Evolutionary conservation across 2,329 filamentous ascomycete genomes (phyloP), one percentile per base, ranked within the genome.

Genomic region (Penicillium sp.): DNA sequence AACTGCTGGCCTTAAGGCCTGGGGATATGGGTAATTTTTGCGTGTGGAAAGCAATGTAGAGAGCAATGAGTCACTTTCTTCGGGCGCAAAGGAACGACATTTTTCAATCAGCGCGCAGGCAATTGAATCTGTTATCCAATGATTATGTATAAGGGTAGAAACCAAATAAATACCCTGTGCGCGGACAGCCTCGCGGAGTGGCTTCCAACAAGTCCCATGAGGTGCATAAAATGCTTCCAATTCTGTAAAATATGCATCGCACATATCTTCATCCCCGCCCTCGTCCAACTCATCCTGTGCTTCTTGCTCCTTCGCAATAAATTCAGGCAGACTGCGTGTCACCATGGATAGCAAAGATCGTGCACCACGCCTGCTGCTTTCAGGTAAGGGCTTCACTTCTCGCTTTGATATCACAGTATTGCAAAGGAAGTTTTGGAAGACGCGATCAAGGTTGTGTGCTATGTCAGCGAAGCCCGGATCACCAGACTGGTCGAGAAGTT

Each of bases 221-320:
- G 69, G 67, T 2, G 73, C 69, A 62, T 76, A 77, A 46, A 69
- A 68, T 30, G 65, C 60, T 55, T 77, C 74, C 48, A 77, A 55
- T 54, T 77, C 73, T 7, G 73, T 76, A 56, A 76, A 75, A 53
- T 76, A 74, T 47, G 67, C 68, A 64, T 74, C 69, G 31, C 71
- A 75, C 69, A 76, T 74, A 60, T 77, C 68, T 37, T 70, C 65
- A 17, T 73, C 70, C 5, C 63, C 62, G 37, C 72, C 63, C n/a
- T 67, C 64, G 4, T 72, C 69, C 22, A 57, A 45, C 22, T 70
- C 66, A 54, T 76, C 63, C 35, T 73, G 67, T 40, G 65, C 55
- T 40, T 63, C 61, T 56, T 76, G 74, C 53, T 77, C 75, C 5
- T 65, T 61, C 16, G 69, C 62, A 44, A 77, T 74, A 57, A 75